phyloP scores from a whole-genome alignment of 177 flowering plant genomes.

The Vitis hybrid region DNA sequence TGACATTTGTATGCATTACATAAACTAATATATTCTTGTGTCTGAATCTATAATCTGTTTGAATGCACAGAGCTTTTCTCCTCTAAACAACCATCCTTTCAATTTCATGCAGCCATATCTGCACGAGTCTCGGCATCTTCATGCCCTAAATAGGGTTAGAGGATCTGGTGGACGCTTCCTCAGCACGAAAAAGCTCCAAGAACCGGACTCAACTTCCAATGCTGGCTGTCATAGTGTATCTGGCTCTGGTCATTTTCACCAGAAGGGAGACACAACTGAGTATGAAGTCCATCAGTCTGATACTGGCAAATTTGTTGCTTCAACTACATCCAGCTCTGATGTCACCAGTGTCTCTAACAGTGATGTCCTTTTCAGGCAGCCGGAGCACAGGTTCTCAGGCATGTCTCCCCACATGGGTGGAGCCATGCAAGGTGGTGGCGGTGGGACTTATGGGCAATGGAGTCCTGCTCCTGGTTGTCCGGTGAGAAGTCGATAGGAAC shows the following conservation, averaged over 20 bases:
- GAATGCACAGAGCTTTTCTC: neutral
- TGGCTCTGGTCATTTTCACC: conserved; percentile 11
- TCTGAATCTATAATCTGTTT: too few relatives aligned
- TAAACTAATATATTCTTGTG: neutral
- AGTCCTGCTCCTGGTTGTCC: conserved; percentile 38
- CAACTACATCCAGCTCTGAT: conserved; percentile 31
- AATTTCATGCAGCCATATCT: conserved; percentile 69
- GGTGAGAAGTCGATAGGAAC: conserved; percentile 25
- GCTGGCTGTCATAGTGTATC: conserved; percentile 8
- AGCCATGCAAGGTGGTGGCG: conserved; percentile 24
- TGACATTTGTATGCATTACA: too few relatives aligned
- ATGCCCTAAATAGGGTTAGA: conserved; percentile 72
- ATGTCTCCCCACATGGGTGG: conserved; percentile 28
- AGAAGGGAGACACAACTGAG: conserved; percentile 17
- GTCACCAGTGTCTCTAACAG: conserved; percentile 25
- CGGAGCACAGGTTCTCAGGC: conserved; percentile 33
- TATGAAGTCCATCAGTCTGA: conserved; percentile 29
- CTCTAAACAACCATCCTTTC: neutral
- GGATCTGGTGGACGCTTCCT: conserved; percentile 89
- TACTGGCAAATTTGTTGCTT: conserved; percentile 17
- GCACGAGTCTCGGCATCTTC: conserved; percentile 85
- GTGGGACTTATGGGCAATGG: conserved; percentile 25
- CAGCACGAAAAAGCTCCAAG: conserved; percentile 48
- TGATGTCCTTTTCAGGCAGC: conserved; percentile 25
- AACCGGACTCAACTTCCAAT: conserved; percentile 17